These are phyloP conservation scores for Phytophthora europaea DNA, from an alignment of 352 stramenopile genomes.

Conservation along the genomic window DNA sequence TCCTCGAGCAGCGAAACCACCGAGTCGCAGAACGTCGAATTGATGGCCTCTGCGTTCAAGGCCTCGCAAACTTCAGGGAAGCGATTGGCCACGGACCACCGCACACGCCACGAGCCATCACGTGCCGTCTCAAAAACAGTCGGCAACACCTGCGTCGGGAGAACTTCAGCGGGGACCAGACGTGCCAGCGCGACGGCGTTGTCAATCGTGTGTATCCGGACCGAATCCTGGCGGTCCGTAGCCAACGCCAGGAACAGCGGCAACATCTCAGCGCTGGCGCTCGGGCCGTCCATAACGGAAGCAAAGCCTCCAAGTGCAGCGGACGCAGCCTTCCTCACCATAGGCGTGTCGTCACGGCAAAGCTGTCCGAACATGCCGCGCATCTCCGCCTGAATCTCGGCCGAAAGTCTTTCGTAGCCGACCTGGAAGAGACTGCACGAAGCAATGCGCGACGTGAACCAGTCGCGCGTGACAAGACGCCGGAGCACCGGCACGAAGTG, in stretches of 20 bases:
- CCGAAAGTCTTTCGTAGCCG: conserved; percentile 62
- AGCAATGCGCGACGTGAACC: conserved; percentile 91
- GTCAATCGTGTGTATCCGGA: conserved; percentile 97
- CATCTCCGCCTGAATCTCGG: conserved; percentile 85
- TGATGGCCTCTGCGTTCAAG: conserved; percentile 79
- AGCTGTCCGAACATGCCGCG: conserved; percentile 94
- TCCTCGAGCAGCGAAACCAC: conserved; percentile 97
- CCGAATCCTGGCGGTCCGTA: conserved; percentile 96
- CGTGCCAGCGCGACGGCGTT: conserved; percentile 96
- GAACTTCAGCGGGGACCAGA: conserved; percentile 75
- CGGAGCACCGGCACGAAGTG: conserved; percentile 95
- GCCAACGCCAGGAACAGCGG: conserved; percentile 87
- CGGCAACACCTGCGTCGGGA: conserved; percentile 90
- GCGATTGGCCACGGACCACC: conserved; percentile 98
- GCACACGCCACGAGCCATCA: conserved; percentile 98
- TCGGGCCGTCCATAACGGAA: conserved; percentile 69
- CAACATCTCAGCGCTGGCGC: conserved; percentile 79
- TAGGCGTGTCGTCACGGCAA: conserved; percentile 97
- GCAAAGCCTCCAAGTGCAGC: conserved; percentile 92
- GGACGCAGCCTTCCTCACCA: conserved; percentile 95
- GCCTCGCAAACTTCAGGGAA: conserved; percentile 95
- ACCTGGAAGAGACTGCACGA: conserved; percentile 88
- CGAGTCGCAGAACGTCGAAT: conserved; percentile 79
- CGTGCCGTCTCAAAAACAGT: conserved; percentile 93
- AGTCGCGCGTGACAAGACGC: conserved; percentile 96